Evolutionary conservation across 257 asterid genomes (phyloP).

Genomic region (Pogostemon cablin): DNA sequence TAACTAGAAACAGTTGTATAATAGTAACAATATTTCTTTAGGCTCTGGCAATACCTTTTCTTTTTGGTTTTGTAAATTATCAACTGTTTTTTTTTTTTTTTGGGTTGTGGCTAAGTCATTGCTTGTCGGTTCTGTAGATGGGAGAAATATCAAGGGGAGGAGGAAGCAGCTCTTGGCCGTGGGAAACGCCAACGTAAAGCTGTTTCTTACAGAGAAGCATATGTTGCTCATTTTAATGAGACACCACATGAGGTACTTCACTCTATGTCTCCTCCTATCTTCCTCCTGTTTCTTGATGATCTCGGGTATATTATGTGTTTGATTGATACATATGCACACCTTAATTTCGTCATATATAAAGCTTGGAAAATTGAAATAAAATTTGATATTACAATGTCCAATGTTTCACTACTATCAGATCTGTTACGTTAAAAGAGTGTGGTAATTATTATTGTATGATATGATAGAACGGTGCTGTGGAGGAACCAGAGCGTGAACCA

Average conservation of each 20-base stretch:
- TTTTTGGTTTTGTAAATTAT: slow-evolving; percentile 50
- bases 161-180: slow-evolving; percentile 98
- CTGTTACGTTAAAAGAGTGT: not conserved
- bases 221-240: slow-evolving; percentile 66
- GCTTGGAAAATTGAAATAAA: not conserved
- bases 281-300: slow-evolving; percentile 1
- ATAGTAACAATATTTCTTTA: not conserved
- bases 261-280: slow-evolving; percentile 19
- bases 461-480: slow-evolving; percentile 62
- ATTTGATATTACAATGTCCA: not conserved
- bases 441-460: slow-evolving; percentile 37
- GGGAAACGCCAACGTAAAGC: slow-evolving; percentile 97
- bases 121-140: slow-evolving; percentile 59
- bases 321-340: not conserved
- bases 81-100: too few relatives aligned
- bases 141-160: slow-evolving; percentile 88
- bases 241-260: slow-evolving; percentile 59
- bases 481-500: slow-evolving; percentile 61
- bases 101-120: slow-evolving; percentile 19
- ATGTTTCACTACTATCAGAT: slow-evolving; percentile 3
- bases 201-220: slow-evolving; percentile 89
- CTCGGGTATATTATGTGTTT: not conserved
- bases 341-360: slow-evolving; percentile 11
- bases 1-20: not conserved
- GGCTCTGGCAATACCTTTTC: slow-evolving; percentile 24